phyloP scores from a whole-genome alignment of 306 rosid species.

The Prunus mongolica region DNA sequence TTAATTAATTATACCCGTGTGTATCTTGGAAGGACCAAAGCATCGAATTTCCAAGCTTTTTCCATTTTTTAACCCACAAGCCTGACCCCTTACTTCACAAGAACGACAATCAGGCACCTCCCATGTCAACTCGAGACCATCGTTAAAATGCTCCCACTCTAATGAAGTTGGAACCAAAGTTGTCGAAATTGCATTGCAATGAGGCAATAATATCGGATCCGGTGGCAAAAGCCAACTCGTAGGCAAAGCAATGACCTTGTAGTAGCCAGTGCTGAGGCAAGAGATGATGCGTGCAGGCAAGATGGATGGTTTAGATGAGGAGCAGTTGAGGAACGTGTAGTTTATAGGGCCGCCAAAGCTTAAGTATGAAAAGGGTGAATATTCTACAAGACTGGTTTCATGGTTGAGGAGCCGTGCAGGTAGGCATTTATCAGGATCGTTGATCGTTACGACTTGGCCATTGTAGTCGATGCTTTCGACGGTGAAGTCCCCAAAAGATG shows the following conservation, averaged over 20 bases:
- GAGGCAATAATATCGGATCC: background rate
- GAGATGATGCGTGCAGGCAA: background rate
- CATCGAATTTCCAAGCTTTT: background rate
- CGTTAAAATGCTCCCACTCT: background rate
- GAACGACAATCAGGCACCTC: constrained; percentile 1
- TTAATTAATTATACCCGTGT: background rate
- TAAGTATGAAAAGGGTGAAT: background rate
- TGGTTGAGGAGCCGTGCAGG: background rate
- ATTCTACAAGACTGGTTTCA: background rate
- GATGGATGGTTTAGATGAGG: background rate
- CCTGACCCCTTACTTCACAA: background rate
- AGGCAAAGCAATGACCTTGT: background rate
- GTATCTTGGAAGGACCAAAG: background rate
- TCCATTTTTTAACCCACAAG: background rate
- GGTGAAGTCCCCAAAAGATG: background rate
- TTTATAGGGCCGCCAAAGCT: background rate
- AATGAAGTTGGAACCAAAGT: background rate
- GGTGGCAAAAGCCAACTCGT: background rate
- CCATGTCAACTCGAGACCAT: background rate
- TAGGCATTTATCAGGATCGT: constrained; percentile 1
- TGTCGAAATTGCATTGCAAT: background rate
- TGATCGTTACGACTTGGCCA: background rate
- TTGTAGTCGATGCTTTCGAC: constrained; percentile 5
- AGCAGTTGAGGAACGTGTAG: constrained; percentile 5
- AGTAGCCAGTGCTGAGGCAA: background rate